These are phyloP conservation scores for Melanomma pulvis-pyrius DNA, from an alignment of 495 filamentous ascomycete genomes.

Conservation along the genomic window DNA sequence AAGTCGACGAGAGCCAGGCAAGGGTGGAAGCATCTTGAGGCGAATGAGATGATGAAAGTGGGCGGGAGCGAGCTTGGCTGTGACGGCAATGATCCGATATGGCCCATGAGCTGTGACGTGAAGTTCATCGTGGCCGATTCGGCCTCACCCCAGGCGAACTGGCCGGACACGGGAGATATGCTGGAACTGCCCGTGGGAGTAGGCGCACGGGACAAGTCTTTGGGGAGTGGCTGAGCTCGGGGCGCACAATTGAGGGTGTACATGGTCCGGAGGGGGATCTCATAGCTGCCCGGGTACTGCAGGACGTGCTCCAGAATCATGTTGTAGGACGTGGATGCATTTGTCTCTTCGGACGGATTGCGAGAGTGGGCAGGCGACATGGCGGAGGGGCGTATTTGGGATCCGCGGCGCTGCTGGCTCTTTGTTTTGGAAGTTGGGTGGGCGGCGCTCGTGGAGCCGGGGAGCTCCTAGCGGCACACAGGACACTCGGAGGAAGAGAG, in stretches of 20 bases:
- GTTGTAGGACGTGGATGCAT: conserved; percentile 41
- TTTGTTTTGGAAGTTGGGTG: conserved; percentile 15
- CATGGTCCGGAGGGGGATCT: conserved; percentile 74
- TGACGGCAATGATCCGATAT: conserved; percentile 63
- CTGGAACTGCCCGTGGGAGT: conserved; percentile 27
- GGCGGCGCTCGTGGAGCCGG: conserved; percentile 11
- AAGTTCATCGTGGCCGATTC: conserved; percentile 62
- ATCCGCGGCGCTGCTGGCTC: conserved; percentile 1
- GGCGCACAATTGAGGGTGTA: conserved; percentile 70
- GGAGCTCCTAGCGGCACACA: conserved; percentile 14
- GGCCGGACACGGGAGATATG: conserved; percentile 44
- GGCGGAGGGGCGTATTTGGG: conserved; percentile 7
- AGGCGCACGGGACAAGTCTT: conserved; percentile 39
- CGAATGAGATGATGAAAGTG: conserved; percentile 66
- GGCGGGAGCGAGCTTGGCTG: conserved; percentile 70
- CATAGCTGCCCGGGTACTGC: conserved; percentile 67
- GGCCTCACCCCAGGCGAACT: conserved; percentile 44
- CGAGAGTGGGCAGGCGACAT: conserved; percentile 39
- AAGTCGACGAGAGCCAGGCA: conserved; percentile 67
- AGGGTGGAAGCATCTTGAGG: conserved; percentile 62
- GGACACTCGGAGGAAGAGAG: conserved; percentile 6
- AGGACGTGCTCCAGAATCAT: conserved; percentile 69
- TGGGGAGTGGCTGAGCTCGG: conserved; percentile 48
- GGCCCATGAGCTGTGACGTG: conserved; percentile 61
- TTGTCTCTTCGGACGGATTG: conserved; percentile 40